Conservation (phyloP, 305 asterid genomes). For the Fraxinus baroniana region DNA sequence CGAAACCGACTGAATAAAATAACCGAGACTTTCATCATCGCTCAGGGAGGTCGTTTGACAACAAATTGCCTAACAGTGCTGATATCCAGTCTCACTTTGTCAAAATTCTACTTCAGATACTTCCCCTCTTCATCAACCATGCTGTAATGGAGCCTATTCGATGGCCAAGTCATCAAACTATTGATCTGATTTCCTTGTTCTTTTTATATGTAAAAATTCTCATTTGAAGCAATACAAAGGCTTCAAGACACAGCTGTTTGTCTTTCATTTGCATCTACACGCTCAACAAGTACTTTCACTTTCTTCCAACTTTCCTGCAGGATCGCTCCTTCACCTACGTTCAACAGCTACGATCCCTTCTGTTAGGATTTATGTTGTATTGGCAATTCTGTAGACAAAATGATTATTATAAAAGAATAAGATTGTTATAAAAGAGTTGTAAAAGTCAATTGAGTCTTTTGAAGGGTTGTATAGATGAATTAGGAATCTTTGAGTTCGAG, state of each 20-base stretch:
- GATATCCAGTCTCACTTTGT: neutral
- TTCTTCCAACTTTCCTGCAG: constrained; percentile 60
- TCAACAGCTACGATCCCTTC: constrained; percentile 30
- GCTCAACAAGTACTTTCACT: constrained; percentile 64
- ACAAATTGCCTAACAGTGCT: too few species aligned
- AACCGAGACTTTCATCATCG: too few species aligned
- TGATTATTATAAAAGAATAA: too few species aligned
- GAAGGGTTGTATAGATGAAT: too few species aligned
- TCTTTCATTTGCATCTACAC: constrained; percentile 52
- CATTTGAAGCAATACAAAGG: neutral
- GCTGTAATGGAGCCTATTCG: neutral
- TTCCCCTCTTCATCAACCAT: neutral
- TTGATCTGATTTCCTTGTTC: constrained; percentile 5
- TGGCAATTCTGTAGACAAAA: too few species aligned
- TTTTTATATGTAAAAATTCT: neutral
- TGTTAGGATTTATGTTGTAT: too few species aligned
- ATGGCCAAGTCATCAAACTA: constrained; percentile 2
- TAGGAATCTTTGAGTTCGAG: too few species aligned
- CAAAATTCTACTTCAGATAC: neutral
- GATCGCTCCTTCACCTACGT: constrained; percentile 41
- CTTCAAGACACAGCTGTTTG: constrained; percentile 42
- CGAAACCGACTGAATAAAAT: too few species aligned
- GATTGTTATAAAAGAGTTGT: too few species aligned
- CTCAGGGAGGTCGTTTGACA: too few species aligned
- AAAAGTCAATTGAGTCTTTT: too few species aligned